phyloP scores from a whole-genome alignment of 2,329 filamentous ascomycete species.

The Alternaria alternata region DNA sequence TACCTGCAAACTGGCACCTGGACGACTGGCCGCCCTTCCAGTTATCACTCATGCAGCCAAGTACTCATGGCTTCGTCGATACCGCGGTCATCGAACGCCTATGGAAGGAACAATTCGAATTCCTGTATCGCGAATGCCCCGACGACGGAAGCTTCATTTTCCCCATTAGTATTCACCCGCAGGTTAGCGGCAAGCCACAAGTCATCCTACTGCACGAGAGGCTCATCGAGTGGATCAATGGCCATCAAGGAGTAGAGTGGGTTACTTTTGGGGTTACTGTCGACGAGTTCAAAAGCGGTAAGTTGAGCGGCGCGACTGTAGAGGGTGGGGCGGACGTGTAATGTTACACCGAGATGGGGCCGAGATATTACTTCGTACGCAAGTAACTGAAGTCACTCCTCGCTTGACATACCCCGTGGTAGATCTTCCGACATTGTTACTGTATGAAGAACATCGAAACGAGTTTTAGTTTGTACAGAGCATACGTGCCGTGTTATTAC shows the following conservation, averaged over 20 bases:
- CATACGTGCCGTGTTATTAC: neutral
- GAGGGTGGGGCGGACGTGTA: slow-evolving; percentile 42
- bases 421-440: neutral
- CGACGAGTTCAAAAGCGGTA: slow-evolving; percentile 48
- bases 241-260: slow-evolving; percentile 57
- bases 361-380: neutral
- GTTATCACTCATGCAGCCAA: slow-evolving; percentile 58
- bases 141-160: slow-evolving; percentile 57
- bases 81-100: slow-evolving; percentile 52
- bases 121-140: slow-evolving; percentile 52
- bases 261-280: slow-evolving; percentile 49
- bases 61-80: slow-evolving; percentile 60
- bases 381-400: neutral
- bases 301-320: slow-evolving; percentile 42
- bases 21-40: slow-evolving; percentile 59
- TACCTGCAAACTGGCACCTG: slow-evolving; percentile 60
- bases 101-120: slow-evolving; percentile 60
- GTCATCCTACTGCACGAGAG: slow-evolving; percentile 58
- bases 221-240: slow-evolving; percentile 57
- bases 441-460: neutral
- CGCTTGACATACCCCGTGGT: neutral
- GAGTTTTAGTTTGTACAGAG: neutral
- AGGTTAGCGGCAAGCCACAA: slow-evolving; percentile 59
- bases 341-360: slow-evolving; percentile 1
- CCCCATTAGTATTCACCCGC: slow-evolving; percentile 58